Base-by-base conservation (phyloP, 495 filamentous ascomycete genomes). In the Tuber brumale region DNA sequence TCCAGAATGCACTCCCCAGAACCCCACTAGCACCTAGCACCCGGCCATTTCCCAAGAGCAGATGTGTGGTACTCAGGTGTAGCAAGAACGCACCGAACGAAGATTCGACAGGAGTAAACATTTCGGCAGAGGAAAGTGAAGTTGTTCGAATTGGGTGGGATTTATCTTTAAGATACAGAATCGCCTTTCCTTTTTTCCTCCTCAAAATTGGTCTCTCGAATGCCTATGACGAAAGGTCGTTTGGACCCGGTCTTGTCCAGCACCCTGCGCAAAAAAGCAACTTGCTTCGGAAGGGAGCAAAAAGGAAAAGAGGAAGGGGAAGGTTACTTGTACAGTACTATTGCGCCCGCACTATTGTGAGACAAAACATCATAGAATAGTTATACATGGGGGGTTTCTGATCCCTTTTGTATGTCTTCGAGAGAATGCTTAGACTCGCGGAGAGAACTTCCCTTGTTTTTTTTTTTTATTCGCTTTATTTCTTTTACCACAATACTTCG, bases 31-130 rank as follows among this genome's bases (percentile, higher is more conserved):
- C 86, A n/a, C 89, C 89, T 44, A 90, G 85, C 8, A 89, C 83
- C 4, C 84, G 81, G 27, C 88, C 88, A 81, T 88, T 90, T 70
- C 87, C 85, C 41, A 86, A 75, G n/a, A 90, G 86, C 0, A 90
- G 84, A 27, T 85, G 84, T 2, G 86, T 86, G 0, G 88, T 88
- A 46, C 86, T 85, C 74, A 88, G 86, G 78, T 86, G 87, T 70
- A 90, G 84, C 51, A 90, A 80, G 2, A 89, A 75, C 1, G 89
- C 88, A 7, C 89, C 89, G 18, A 89, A 75, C 16, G 86, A 85
- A 10, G 89, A 88, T 74, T 89, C 85, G 18, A 90, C 72, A 0
- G 89, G 88, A 0, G 89, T 90, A 78, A 90, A 90, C 89, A 90
- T 90, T 70, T 71, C 61, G 19, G 69, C 10, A n/a, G 46, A 72